Base-by-base conservation (phyloP, 2,329 filamentous ascomycete species). In the Exophiala lecanii-corni region DNA sequence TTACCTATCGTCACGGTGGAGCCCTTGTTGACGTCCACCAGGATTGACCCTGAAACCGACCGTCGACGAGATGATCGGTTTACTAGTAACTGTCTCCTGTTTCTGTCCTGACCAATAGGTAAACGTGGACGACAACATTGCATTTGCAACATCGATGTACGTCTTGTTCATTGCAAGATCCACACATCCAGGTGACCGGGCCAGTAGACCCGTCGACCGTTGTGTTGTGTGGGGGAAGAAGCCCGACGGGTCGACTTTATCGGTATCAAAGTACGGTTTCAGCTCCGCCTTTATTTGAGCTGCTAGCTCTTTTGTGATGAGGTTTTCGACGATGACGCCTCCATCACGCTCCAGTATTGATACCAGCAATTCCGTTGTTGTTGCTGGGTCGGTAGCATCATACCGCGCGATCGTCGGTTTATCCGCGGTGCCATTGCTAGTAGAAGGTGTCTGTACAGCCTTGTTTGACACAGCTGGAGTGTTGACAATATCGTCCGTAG, bases 201-300 rank as follows among this genome's bases (percentile, higher is more conserved):
- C 62, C 10, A 70, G 47, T 13, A 70, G 45, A 2, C 67, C 65
- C 2, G 62, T 62, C 0, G 67, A 67, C 15, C 58, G 47, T 30
- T 58, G 48, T 2, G 58, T 60, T 13, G 56, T 53, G 15, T 50
- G 47, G 2, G 56, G 55, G 32, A 58, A 58, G 50, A 58, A 56
- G 5, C 67, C 49, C 9, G 45, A 47, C 5, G 33, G 21, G 20
- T 52, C 49, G 20, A 47, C 40, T 20, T 53, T 49, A 40, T 58
- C 56, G 25, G 43, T 50, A 25, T 54, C 44, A 36, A 58, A 50
- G 25, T 45, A 55, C 9, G 55, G 56, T 28, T 56, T 53, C 10
- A 56, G 45, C 32, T 58, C 55, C 4, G 26, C 31, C 33, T 55
- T 53, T 39, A 58, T 56, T 10, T 17, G 39, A 9, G 33, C 20